Evolutionary conservation across 75 land plant genomes (phyloP).

Genomic region (Azolla pinnata): DNA sequence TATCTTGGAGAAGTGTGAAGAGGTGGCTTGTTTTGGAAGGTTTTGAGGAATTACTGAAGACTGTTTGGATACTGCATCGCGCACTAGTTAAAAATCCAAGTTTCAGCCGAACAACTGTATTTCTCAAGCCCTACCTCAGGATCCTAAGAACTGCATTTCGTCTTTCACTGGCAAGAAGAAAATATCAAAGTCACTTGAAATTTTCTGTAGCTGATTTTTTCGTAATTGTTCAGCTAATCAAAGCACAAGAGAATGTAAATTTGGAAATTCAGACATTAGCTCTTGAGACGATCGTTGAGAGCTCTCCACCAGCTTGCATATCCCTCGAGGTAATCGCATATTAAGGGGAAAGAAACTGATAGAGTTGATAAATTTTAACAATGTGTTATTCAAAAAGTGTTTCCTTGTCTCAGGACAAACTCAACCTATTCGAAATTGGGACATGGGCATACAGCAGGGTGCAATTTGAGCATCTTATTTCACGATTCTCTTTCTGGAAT

Average conservation of each 20-base stretch:
- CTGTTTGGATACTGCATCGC: conserved; percentile 34
- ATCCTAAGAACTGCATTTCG: conserved; percentile 39
- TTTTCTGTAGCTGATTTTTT: conserved; percentile 39
- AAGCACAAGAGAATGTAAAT: conserved; percentile 12
- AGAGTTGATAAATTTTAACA: too few relatives aligned
- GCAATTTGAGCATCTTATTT: conserved; percentile 25
- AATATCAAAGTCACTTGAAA: conserved; percentile 62
- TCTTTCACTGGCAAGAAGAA: conserved; percentile 50
- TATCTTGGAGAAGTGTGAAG: conserved; percentile 34
- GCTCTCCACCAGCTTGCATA: conserved; percentile 38
- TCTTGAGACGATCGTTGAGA: conserved; percentile 46
- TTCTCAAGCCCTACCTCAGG: conserved; percentile 35
- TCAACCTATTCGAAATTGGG: conserved; percentile 29
- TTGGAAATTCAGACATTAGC: conserved; percentile 29
- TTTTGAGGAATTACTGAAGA: conserved; percentile 58
- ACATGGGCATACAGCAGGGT: conserved; percentile 28
- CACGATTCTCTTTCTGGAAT: conserved; percentile 7
- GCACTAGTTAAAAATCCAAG: conserved; percentile 20
- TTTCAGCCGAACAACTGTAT: conserved; percentile 16
- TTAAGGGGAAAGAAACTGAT: not conserved
- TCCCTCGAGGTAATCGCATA: conserved; percentile 32
- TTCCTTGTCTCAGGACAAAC: conserved; percentile 33
- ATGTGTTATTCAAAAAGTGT: not conserved
- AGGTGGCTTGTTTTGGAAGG: conserved; percentile 46
- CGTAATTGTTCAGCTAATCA: conserved; percentile 31